Evolutionary conservation across 768 basidiomycete genomes (phyloP).

Genomic region (Amanita molliuscula): DNA sequence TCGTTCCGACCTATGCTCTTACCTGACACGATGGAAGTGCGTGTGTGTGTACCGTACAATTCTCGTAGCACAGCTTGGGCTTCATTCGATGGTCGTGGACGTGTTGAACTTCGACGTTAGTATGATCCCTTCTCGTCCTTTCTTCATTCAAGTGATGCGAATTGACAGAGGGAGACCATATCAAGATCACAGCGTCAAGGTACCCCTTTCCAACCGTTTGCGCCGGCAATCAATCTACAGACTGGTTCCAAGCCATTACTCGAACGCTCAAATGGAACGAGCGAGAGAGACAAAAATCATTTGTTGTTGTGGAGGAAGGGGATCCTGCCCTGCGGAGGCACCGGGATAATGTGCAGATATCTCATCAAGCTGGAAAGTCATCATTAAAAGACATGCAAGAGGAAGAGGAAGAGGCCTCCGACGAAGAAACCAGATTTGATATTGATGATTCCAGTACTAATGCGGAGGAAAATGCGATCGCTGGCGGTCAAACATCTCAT

Average conservation of each 20-base stretch:
- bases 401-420: slow-evolving; percentile 37
- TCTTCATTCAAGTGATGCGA: slow-evolving; percentile 8
- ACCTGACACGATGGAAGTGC: slow-evolving; percentile 96
- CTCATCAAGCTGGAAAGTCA: slow-evolving; percentile 31
- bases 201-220: slow-evolving; percentile 99
- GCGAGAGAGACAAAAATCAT: slow-evolving; percentile 95
- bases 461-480: not conserved
- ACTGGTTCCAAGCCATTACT: slow-evolving; percentile 98
- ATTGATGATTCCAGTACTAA: slow-evolving; percentile 66
- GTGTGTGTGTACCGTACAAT: slow-evolving; percentile 98
- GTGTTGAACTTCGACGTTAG: slow-evolving; percentile 92
- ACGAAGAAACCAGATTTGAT: slow-evolving; percentile 66
- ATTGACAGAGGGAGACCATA: slow-evolving; percentile 88
- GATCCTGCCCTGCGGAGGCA: slow-evolving; percentile 32
- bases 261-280: slow-evolving; percentile 99
- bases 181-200: slow-evolving; percentile 94
- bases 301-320: slow-evolving; percentile 89
- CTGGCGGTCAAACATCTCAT: slow-evolving; percentile 1
- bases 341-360: slow-evolving; percentile 13
- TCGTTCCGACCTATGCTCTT: slow-evolving; percentile 98
- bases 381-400: slow-evolving; percentile 18
- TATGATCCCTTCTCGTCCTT: slow-evolving; percentile 8
- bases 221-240: slow-evolving; percentile 93
- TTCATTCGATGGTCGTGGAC: slow-evolving; percentile 93
- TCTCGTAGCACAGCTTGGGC: slow-evolving; percentile 98